Conservation (phyloP, 2,329 filamentous ascomycete species). For the Sporothrix euskadiensis region DNA sequence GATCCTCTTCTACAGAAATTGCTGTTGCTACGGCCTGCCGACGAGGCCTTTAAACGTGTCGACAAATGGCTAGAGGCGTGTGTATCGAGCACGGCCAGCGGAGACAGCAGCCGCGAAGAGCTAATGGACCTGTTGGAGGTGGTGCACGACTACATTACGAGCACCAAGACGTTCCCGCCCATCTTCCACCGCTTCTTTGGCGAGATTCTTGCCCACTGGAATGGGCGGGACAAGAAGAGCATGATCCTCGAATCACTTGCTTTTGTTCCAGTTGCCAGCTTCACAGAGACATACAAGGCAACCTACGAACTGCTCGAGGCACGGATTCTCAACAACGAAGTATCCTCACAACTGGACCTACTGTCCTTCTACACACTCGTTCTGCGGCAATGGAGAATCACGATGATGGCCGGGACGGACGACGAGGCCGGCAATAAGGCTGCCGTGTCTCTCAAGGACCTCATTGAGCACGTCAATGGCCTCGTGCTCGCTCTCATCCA, state of each 20-base stretch:
- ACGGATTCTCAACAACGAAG: constrained; percentile 50
- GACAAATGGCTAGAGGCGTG: constrained; percentile 60
- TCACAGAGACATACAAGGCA: constrained; percentile 55
- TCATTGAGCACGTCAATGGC: constrained; percentile 54
- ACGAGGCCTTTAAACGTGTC: constrained; percentile 53
- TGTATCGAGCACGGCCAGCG: constrained; percentile 56
- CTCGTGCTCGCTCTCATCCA: constrained; percentile 63
- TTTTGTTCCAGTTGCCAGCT: constrained; percentile 56
- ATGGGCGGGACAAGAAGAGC: constrained; percentile 57
- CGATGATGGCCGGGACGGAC: constrained; percentile 45
- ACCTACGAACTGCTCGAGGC: constrained; percentile 55
- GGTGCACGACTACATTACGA: constrained; percentile 56
- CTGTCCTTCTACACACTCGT: constrained; percentile 68
- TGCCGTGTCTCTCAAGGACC: constrained; percentile 41
- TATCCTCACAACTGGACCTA: constrained; percentile 58
- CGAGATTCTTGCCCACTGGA: constrained; percentile 61
- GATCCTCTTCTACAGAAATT: constrained; percentile 80
- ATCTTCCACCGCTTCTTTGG: constrained; percentile 43
- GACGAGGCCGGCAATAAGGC: constrained; percentile 13
- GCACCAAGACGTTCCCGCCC: constrained; percentile 40
- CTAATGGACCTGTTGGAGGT: constrained; percentile 57
- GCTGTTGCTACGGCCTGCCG: constrained; percentile 62
- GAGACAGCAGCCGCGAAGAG: constrained; percentile 49
- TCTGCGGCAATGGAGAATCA: constrained; percentile 59
- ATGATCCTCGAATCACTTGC: constrained; percentile 60